A percentile compares a stretch with the other conserved stretches of the same genome.
Conservation (phyloP, 805 yeast species). For the Cyberlindnera petersonii region DNA sequence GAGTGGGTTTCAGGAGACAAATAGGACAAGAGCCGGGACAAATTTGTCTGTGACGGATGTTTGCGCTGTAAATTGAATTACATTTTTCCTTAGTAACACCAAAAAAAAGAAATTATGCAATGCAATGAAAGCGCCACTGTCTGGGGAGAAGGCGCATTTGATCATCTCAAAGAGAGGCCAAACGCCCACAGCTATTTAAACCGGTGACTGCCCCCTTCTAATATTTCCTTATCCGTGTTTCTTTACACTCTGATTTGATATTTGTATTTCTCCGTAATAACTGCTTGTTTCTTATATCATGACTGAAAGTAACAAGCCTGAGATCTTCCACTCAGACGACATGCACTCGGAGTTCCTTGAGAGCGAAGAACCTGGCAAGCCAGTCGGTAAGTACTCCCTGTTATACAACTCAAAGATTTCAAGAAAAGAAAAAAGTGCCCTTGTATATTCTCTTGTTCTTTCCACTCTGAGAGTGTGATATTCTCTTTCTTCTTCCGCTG, state of each 20-base stretch:
- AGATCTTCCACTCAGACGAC: conserved; percentile 29
- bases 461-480: no score
- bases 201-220: conserved; percentile 1
- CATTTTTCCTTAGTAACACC: no score
- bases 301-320: conserved; percentile 30
- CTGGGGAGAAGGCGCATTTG: conserved; percentile 2
- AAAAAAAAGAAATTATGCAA: conserved; percentile 4
- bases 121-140: conserved; percentile 1
- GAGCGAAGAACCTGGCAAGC: conserved; percentile 24
- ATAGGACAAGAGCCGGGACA: not conserved
- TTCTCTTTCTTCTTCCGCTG: no score
- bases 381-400: conserved; percentile 26
- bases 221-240: not conserved
- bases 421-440: no score
- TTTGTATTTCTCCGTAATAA: no score
- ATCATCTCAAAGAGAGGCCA: not conserved
- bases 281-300: conserved; percentile 8
- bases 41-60: not conserved
- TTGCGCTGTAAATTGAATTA: conserved; percentile 2
- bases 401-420: no score
- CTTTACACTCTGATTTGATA: not conserved
- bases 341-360: conserved; percentile 27
- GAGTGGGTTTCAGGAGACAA: no score
- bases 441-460: not conserved
- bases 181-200: not conserved